A percentile compares a stretch with the other conserved stretches of the same genome.
Conservation (phyloP, 768 basidiomycete species). For the Jaapia argillacea region DNA sequence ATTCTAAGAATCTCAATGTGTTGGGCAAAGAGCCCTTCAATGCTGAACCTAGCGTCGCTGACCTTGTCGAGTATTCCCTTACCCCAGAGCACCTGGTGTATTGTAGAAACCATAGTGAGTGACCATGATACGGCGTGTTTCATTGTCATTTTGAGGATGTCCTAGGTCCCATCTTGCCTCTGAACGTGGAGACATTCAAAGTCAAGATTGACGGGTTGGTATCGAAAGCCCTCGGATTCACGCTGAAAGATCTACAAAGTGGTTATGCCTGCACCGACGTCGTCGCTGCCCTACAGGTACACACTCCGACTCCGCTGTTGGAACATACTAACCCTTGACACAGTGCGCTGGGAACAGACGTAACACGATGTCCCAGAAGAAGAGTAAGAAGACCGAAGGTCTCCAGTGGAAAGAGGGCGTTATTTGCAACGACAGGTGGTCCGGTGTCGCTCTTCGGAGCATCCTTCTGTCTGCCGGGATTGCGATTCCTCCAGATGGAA, state of each 20-base stretch:
- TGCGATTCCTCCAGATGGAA: constrained; percentile 1
- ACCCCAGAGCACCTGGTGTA: constrained; percentile 62
- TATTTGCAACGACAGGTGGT: constrained; percentile 63
- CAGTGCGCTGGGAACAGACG: constrained; percentile 19
- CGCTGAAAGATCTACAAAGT: constrained; percentile 12
- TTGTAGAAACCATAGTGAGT: constrained; percentile 59
- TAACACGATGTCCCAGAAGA: constrained; percentile 16
- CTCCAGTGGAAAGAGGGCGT: constrained; percentile 40
- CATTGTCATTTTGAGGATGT: not conserved
- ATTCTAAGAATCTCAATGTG: not conserved
- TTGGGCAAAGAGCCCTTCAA: constrained; percentile 45
- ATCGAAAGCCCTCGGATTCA: constrained; percentile 11
- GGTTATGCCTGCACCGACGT: constrained; percentile 15
- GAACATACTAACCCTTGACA: constrained; percentile 9
- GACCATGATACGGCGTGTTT: not conserved
- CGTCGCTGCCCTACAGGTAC: constrained; percentile 47
- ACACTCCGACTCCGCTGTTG: constrained; percentile 10
- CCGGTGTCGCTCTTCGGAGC: constrained; percentile 47
- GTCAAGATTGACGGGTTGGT: constrained; percentile 19
- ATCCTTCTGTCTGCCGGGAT: constrained; percentile 39
- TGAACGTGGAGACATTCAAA: constrained; percentile 13
- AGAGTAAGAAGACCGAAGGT: constrained; percentile 13
- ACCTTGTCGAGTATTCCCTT: constrained; percentile 45
- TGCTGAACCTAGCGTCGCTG: constrained; percentile 50
- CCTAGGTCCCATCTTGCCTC: constrained; percentile 13